Evolutionary conservation across 148 eudicot genomes (phyloP), one percentile per base, ranked within the genome.

Genomic region (Amaranthus palmeri): DNA sequence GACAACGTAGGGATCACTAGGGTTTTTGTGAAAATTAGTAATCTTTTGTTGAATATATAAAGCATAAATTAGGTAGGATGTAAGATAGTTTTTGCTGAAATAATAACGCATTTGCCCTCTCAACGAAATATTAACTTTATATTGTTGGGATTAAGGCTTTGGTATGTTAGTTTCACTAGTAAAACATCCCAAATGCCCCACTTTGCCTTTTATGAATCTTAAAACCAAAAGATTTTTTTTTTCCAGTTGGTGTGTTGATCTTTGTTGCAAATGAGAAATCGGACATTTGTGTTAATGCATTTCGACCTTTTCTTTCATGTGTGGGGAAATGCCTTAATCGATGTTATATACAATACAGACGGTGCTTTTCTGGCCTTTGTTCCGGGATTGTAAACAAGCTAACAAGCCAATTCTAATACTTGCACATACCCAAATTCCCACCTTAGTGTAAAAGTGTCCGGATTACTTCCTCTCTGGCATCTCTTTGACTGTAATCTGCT

Each of bases 401-500:
- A 14, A 62, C 36, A 42, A 12, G 25, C 45, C 44, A 53, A 58
- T 40, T 25, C 60, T 42, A 56, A 9, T 42, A 12, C n/a, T 11
- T 18, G 48, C 43, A 52, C 4, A 40, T 15, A 36, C 4, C 67
- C 76, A 8, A 53, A 4, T 52, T 70, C 5, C 72, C 71, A 68
- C 70, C 75, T 10, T 12, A 36, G 18, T 56, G 11, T 11, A 18
- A 76, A 58, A 60, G 8, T 14, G 4, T 14, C 3, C 13, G 10
- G 43, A 5, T 14, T 36, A 44, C 65, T n/a, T n/a, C 50, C 14
- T 71, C 84, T 82, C 12, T 83, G 66, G 44, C 86, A 80, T 80
- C 86, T 88, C 80, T 81, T 88, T 14, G 82, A 53, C 57, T 54
- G 63, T 7, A 77, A 52, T 69, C 83, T 3, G 59, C 46, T 57